These are phyloP conservation scores for Trichoderma breve DNA, from an alignment of 2,329 filamentous ascomycete species.

Conservation along the genomic window DNA sequence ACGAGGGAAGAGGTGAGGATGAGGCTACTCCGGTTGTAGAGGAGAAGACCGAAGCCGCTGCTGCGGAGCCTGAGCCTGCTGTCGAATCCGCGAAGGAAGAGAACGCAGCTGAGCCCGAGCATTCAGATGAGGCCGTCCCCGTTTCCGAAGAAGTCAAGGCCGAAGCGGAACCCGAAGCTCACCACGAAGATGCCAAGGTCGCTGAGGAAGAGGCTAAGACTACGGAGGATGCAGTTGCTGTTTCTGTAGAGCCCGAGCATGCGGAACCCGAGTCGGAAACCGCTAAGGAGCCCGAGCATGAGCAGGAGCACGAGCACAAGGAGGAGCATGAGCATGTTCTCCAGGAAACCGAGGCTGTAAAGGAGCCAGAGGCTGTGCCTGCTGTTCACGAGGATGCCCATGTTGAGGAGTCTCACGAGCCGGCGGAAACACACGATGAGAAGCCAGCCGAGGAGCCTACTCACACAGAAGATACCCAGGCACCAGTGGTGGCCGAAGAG, in stretches of 20 bases:
- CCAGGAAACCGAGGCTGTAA: neutral
- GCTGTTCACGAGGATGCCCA: slow-evolving; percentile 18
- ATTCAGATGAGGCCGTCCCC: neutral
- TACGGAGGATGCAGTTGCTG: slow-evolving; percentile 9
- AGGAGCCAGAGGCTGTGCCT: slow-evolving; percentile 5
- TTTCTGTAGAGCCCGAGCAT: slow-evolving; percentile 13
- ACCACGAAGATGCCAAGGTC: slow-evolving; percentile 9
- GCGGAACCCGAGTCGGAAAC: neutral
- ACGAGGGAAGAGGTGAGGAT: slow-evolving; percentile 15
- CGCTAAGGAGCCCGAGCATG: neutral
- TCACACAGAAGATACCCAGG: neutral
- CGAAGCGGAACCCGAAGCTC: slow-evolving; percentile 8
- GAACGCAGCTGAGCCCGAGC: slow-evolving; percentile 5
- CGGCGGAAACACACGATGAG: slow-evolving; percentile 17
- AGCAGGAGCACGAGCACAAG: neutral
- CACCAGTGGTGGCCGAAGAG: slow-evolving; percentile 1
- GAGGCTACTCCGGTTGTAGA: slow-evolving; percentile 8
- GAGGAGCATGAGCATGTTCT: neutral
- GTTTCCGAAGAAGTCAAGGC: slow-evolving; percentile 13
- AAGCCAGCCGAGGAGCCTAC: slow-evolving; percentile 11
- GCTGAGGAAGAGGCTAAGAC: slow-evolving; percentile 14
- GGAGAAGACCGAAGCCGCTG: slow-evolving; percentile 2
- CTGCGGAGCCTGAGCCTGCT: neutral
- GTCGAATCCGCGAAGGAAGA: slow-evolving; percentile 13
- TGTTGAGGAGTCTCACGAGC: slow-evolving; percentile 12